These are phyloP conservation scores for Solanum gracilifrons DNA, from an alignment of 257 asterid species.

Conservation along the genomic window DNA sequence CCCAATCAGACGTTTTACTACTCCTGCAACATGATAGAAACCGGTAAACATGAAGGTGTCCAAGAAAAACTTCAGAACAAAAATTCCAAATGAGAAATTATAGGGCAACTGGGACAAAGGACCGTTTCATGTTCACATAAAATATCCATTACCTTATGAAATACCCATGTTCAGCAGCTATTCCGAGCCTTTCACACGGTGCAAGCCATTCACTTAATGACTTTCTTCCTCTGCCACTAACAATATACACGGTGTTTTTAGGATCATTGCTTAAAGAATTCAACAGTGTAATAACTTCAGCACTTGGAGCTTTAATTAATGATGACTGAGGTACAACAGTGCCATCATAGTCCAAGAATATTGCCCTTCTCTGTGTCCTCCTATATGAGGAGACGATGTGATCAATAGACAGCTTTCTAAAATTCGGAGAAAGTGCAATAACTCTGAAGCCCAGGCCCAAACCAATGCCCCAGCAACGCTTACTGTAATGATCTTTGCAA, in stretches of 20 bases:
- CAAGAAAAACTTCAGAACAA: background rate
- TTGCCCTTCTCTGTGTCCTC: constrained; percentile 60
- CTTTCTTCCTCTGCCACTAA: constrained; percentile 73
- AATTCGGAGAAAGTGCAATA: constrained; percentile 74
- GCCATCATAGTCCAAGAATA: constrained; percentile 92
- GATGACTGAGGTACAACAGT: constrained; percentile 76
- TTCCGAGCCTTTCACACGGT: constrained; percentile 62
- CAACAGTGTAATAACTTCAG: constrained; percentile 51
- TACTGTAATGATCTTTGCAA: constrained; percentile 66
- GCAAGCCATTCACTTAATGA: constrained; percentile 71
- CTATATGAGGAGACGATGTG: constrained; percentile 59
- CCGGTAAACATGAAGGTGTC: background rate
- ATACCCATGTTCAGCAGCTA: constrained; percentile 91
- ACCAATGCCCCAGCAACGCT: constrained; percentile 88
- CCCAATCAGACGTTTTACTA: constrained; percentile 54
- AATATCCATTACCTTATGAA: constrained; percentile 46
- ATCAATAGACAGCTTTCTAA: constrained; percentile 60
- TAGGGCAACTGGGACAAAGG: background rate
- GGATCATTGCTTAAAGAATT: constrained; percentile 58
- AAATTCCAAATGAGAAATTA: background rate
- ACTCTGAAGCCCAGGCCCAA: constrained; percentile 81
- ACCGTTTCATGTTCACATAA: background rate
- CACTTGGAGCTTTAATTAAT: constrained; percentile 45
- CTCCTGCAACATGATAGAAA: constrained; percentile 32
- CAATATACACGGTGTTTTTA: constrained; percentile 66